Percentiles rank a stretch among this genome's conserved stretches.
phyloP scores from a whole-genome alignment of 2,329 filamentous ascomycete species.

The Zymoseptoria brevis region DNA sequence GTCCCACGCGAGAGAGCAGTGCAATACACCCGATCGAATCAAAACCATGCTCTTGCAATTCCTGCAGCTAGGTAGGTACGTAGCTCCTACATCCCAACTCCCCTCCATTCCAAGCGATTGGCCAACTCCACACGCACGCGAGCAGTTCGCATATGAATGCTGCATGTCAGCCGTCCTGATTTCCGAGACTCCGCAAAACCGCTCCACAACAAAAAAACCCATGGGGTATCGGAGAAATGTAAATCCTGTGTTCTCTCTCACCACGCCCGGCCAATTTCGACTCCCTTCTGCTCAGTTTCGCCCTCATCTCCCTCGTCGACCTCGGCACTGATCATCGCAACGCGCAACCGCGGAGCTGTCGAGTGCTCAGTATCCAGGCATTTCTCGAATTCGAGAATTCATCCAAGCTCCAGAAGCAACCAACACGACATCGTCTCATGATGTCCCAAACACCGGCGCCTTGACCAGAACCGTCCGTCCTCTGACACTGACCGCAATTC shows the following conservation, averaged over 20 bases:
- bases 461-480: slow-evolving; percentile 44
- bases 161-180: neutral
- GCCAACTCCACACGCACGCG: neutral
- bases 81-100: neutral
- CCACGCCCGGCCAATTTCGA: neutral
- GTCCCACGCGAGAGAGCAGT: too few species aligned
- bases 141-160: neutral
- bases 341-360: too few species aligned
- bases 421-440: neutral
- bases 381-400: neutral
- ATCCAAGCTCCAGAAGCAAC: neutral
- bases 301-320: neutral
- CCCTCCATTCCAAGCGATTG: too few species aligned
- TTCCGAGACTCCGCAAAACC: neutral
- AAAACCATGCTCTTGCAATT: neutral
- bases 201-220: neutral
- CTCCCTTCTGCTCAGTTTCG: neutral
- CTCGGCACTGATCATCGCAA: neutral
- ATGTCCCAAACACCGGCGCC: slow-evolving; percentile 38
- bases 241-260: neutral
- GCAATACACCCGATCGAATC: neutral
- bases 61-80: neutral
- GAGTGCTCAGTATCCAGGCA: too few species aligned
- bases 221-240: slow-evolving; percentile 5
- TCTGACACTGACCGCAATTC: slow-evolving; percentile 41